Evolutionary conservation across 768 basidiomycete genomes (phyloP).

Genomic region (Cystoderma amianthinum): DNA sequence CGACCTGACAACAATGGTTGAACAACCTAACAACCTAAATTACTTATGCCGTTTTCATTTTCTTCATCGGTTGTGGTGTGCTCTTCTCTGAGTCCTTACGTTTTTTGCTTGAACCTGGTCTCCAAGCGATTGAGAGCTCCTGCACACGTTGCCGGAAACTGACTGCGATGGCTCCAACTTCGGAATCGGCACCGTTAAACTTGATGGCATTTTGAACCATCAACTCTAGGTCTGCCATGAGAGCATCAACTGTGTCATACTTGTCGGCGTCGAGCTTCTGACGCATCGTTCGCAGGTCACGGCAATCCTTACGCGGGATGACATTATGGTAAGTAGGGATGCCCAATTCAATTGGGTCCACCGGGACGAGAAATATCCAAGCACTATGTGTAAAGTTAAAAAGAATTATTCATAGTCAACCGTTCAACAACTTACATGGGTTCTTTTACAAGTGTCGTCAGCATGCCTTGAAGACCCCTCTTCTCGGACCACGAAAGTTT

Average conservation of each 20-base stretch:
- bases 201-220: slow-evolving; percentile 86
- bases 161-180: slow-evolving; percentile 63
- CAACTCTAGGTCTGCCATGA: slow-evolving; percentile 80
- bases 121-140: slow-evolving; percentile 44
- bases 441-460: slow-evolving; percentile 67
- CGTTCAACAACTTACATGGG: slow-evolving; percentile 39
- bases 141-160: slow-evolving; percentile 42
- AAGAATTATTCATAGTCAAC: slow-evolving; percentile 1
- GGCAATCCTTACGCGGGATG: slow-evolving; percentile 78
- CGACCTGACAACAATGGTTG: neutral
- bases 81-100: slow-evolving; percentile 68
- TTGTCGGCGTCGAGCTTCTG: slow-evolving; percentile 76
- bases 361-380: slow-evolving; percentile 76
- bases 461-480: slow-evolving; percentile 60
- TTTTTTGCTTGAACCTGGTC: slow-evolving; percentile 52
- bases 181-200: slow-evolving; percentile 82
- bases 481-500: slow-evolving; percentile 79
- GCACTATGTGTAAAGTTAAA: slow-evolving; percentile 35
- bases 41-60: slow-evolving; percentile 55
- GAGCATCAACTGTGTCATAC: slow-evolving; percentile 70
- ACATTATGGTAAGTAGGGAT: slow-evolving; percentile 88
- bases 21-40: slow-evolving; percentile 12
- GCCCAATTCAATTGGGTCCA: slow-evolving; percentile 78
- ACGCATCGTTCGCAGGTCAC: slow-evolving; percentile 80
- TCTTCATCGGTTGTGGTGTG: slow-evolving; percentile 62